Conservation (phyloP, 2,329 filamentous ascomycete species). For the Phialophora tarda region DNA sequence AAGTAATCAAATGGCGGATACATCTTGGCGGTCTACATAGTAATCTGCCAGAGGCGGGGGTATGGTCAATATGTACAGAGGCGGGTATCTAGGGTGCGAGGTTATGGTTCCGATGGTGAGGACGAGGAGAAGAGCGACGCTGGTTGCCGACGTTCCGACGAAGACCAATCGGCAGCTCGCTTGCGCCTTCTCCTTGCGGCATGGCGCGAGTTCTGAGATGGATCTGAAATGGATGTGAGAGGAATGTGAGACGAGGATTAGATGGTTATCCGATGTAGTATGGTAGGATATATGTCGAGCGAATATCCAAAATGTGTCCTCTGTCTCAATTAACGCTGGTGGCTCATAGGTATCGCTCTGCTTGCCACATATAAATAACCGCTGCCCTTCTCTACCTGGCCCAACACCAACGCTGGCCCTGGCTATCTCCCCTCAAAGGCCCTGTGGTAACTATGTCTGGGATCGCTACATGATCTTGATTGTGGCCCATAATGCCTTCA, state of each 20-base stretch:
- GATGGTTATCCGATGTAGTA: neutral
- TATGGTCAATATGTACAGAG: neutral
- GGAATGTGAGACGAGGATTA: neutral
- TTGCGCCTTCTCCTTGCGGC: neutral
- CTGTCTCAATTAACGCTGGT: neutral
- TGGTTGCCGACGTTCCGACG: neutral
- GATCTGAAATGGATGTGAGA: neutral
- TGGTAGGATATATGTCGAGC: too few species aligned
- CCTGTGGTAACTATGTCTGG: constrained; percentile 22
- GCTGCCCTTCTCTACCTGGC: neutral
- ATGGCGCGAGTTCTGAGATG: neutral
- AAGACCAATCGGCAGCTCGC: neutral
- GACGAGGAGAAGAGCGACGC: neutral
- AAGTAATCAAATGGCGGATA: constrained; percentile 69
- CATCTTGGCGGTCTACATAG: constrained; percentile 43
- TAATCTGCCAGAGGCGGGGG: neutral
- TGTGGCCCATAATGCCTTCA: neutral
- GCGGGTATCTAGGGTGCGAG: neutral
- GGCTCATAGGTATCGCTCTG: neutral
- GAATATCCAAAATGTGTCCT: too few species aligned
- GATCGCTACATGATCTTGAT: neutral
- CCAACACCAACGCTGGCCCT: neutral
- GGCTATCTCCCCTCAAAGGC: constrained; percentile 10
- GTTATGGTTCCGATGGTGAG: neutral
- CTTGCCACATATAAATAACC: too few species aligned